phyloP scores from a whole-genome alignment of 352 stramenopile genomes.

The Vaucheria bursata region DNA sequence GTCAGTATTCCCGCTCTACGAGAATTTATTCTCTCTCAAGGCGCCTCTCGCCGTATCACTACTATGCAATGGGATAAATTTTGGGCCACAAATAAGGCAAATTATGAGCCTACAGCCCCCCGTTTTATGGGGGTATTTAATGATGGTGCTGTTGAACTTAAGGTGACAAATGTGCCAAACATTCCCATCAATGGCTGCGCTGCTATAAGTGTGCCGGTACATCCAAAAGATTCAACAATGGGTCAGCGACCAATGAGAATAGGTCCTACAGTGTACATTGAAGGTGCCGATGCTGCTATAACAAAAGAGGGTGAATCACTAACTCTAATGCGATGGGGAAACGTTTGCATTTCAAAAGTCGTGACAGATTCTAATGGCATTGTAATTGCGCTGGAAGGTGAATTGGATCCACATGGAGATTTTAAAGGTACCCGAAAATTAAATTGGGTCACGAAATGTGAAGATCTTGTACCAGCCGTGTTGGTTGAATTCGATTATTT shows the following conservation, averaged over 20 bases:
- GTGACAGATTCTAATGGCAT: conserved; percentile 52
- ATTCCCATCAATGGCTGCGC: conserved; percentile 20
- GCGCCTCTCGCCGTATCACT: conserved; percentile 85
- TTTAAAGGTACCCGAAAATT: conserved; percentile 59
- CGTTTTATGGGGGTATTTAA: conserved; percentile 94
- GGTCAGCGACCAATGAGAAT: conserved; percentile 68
- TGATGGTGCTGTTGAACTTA: conserved; percentile 69
- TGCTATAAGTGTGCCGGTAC: conserved; percentile 56
- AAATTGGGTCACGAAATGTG: conserved; percentile 73
- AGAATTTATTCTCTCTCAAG: conserved; percentile 88
- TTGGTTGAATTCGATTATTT: conserved; percentile 98
- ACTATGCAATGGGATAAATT: conserved; percentile 99
- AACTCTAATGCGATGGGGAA: conserved; percentile 93
- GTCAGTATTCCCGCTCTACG: conserved; percentile 87
- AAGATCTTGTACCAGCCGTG: conserved; percentile 69
- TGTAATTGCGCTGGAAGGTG: not conserved
- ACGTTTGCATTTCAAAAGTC: conserved; percentile 89
- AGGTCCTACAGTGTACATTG: conserved; percentile 75
- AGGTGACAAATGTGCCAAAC: conserved; percentile 62
- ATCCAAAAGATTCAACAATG: conserved; percentile 59
- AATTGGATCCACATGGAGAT: not conserved
- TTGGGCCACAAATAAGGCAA: conserved; percentile 97
- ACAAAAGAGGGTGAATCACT: conserved; percentile 90
- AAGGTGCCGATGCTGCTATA: conserved; percentile 83
- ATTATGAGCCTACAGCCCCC: conserved; percentile 84